Evolutionary conservation across 2,329 filamentous ascomycete genomes (phyloP), one percentile per base, ranked within the genome.

Genomic region (Cucurbitaria berberidis): DNA sequence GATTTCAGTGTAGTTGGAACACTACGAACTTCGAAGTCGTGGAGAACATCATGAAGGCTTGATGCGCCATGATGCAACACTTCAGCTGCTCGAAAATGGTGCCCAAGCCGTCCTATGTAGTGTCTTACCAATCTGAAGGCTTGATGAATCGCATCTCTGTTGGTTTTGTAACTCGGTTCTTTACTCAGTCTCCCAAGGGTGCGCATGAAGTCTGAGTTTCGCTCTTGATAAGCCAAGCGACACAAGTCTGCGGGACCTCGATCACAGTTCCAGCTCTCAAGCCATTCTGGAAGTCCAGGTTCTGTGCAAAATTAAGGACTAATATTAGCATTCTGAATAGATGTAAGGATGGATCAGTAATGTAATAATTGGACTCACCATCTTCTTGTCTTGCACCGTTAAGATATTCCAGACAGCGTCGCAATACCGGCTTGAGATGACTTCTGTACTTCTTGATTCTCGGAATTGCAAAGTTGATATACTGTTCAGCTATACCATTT

Each of bases 21-120:
- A 24, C n/a, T 4, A 3, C 19, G 13, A 8, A 77, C 66, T 2
- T 63, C 35, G 45, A 62, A 74, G 8, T 58, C 50, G 18, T 70
- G 61, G 0, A 82, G 61, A 0, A 81, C 34, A 1, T 68, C 46
- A 1, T 54, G 53, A 7, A 81, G 30, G 10, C 55, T 51, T 3
- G 41, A 42, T 2, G 69, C 63, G 45, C 76, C 72, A 6, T 69
- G 57, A 1, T 82, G 43, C 0, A 84, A 67, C 8, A 74, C 56
- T 3, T 70, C 68, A 0, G 74, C 65, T 1, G 76, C 75, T 9
- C 78, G 73, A 2, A 79, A 63, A 45, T 78, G 77, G 19, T 78
- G 65, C n/a, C 76, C 76, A 1, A 84, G 60, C 0, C 80, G 72
- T 2, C 81, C 80, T 7, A 84, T 62, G 29, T 72, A 69, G 58